These are phyloP conservation scores for Aspergillus carbonarius DNA, from an alignment of 2,329 filamentous ascomycete genomes.

Conservation along the genomic window DNA sequence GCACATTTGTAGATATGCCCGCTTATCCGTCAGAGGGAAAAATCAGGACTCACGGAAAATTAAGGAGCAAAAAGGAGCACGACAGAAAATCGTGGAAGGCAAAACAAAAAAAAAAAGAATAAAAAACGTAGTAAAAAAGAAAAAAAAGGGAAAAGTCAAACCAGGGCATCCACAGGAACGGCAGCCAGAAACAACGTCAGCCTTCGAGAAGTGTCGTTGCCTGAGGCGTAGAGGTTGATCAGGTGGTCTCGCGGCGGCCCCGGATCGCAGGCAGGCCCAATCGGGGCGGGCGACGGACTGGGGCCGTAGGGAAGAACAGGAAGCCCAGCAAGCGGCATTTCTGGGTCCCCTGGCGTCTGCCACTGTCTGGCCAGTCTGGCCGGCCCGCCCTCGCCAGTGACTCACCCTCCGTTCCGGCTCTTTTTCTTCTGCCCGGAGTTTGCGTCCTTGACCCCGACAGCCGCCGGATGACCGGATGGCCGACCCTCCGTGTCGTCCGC, in stretches of 20 bases:
- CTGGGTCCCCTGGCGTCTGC: conserved; percentile 8
- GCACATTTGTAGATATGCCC: background rate
- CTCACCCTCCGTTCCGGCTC: conserved; percentile 13
- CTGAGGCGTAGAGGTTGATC: conserved; percentile 15
- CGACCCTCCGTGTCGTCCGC: conserved; percentile 4
- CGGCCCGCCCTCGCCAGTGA: conserved; percentile 2
- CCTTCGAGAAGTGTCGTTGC: conserved; percentile 13
- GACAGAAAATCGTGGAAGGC: background rate
- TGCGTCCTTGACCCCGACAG: conserved; percentile 2
- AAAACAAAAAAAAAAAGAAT: background rate
- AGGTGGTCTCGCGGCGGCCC: conserved; percentile 16
- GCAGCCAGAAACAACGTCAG: conserved; percentile 10
- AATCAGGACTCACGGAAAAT: background rate
- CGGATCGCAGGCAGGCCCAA: conserved; percentile 16
- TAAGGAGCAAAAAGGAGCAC: background rate
- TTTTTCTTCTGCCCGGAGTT: conserved; percentile 17
- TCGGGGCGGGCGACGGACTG: conserved; percentile 13
- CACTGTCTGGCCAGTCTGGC: conserved; percentile 5
- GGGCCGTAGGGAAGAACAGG: conserved; percentile 18
- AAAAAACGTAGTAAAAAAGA: background rate
- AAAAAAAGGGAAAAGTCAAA: background rate
- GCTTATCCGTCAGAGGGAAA: background rate
- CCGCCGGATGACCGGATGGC: conserved; percentile 10
- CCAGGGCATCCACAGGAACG: background rate
- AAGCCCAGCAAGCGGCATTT: conserved; percentile 7